Evolutionary conservation across 768 basidiomycete genomes (phyloP).

Genomic region (Peribolospora baueri): DNA sequence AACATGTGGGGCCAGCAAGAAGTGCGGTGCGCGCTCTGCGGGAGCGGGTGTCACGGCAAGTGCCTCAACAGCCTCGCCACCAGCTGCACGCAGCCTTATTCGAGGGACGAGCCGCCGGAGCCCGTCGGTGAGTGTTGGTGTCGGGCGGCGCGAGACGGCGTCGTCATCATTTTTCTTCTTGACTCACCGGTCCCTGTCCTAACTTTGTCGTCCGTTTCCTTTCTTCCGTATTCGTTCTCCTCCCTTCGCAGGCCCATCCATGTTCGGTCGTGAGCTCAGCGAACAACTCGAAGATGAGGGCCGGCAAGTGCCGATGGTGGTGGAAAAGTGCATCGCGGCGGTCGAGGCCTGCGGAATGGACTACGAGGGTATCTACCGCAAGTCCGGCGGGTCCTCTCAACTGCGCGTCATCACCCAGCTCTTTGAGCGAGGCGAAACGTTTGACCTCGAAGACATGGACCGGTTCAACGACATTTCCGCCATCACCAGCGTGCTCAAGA

Average conservation of each 20-base stretch:
- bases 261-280: constrained; percentile 5
- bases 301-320: constrained; percentile 46
- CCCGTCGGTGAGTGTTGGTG: not conserved
- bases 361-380: constrained; percentile 95
- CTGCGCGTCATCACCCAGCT: constrained; percentile 79
- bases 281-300: constrained; percentile 41
- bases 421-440: constrained; percentile 67
- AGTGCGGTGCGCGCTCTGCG: constrained; percentile 74
- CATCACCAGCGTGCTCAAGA: constrained; percentile 72
- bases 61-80: constrained; percentile 45
- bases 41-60: constrained; percentile 62
- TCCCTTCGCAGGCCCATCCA: constrained; percentile 6
- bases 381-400: constrained; percentile 78
- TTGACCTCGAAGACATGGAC: constrained; percentile 65
- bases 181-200: no score
- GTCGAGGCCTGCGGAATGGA: constrained; percentile 73
- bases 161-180: no score
- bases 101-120: constrained; percentile 8
- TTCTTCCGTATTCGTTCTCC: constrained; percentile 15
- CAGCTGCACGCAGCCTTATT: constrained; percentile 35
- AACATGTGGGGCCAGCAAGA: constrained; percentile 96
- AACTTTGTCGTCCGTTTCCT: not conserved
- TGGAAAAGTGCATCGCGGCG: constrained; percentile 85
- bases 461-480: constrained; percentile 94
- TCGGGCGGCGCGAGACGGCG: no score